A percentile compares a stretch with the other conserved stretches of the same genome.
Evolutionary conservation across 495 filamentous ascomycete species (phyloP).

Genomic region (Astrothelium macrocarpum): DNA sequence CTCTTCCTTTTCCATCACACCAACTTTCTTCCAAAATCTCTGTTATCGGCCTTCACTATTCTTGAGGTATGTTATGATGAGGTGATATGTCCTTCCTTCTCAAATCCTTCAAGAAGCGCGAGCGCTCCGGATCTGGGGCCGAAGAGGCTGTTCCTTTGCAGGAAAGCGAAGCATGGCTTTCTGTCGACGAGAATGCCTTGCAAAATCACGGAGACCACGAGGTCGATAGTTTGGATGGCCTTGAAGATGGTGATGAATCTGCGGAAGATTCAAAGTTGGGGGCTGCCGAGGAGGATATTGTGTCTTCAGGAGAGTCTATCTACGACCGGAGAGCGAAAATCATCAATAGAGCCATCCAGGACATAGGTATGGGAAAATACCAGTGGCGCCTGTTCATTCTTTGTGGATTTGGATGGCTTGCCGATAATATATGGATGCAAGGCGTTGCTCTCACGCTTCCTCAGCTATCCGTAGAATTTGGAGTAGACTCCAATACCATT

Average conservation of each 20-base stretch:
- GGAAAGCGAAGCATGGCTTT: not conserved
- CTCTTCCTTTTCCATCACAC: not conserved
- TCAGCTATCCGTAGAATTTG: constrained; percentile 43
- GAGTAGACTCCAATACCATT: constrained; percentile 38
- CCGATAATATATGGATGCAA: constrained; percentile 27
- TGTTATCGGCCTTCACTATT: not conserved
- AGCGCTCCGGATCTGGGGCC: not conserved
- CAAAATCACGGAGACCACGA: not conserved
- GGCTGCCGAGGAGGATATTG: not conserved
- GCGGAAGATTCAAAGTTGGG: not conserved
- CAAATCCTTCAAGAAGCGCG: not conserved
- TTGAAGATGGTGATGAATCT: not conserved
- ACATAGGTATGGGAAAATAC: constrained; percentile 26
- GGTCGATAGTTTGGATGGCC: not conserved
- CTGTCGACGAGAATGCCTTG: not conserved
- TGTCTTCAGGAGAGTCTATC: not conserved
- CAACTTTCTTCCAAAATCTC: not conserved
- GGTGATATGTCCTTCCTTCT: not conserved
- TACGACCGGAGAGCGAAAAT: constrained; percentile 35
- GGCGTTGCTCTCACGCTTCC: constrained; percentile 49
- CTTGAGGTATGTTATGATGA: not conserved
- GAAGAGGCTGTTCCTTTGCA: not conserved
- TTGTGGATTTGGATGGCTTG: constrained; percentile 25
- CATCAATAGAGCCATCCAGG: constrained; percentile 25
- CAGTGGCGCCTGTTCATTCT: constrained; percentile 23